Conservation (phyloP, 2,329 filamentous ascomycete genomes). For the Mycosphaerella arachidis region DNA sequence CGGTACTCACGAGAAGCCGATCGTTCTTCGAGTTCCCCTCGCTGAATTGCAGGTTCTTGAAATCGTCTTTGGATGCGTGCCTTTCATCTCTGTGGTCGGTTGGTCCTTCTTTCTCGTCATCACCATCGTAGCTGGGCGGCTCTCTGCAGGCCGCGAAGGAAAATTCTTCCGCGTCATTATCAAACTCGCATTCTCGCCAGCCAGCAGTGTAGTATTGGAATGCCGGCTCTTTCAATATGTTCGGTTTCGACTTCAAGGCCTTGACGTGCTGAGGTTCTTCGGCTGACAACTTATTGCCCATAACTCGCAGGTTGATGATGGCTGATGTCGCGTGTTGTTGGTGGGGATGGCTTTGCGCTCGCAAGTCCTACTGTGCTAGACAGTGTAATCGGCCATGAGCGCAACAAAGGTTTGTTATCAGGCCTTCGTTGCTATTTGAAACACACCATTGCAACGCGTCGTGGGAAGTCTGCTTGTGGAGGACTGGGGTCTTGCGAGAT, state of each 20-base stretch:
- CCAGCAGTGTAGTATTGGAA: constrained; percentile 5
- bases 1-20: background rate
- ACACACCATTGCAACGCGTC: background rate
- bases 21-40: background rate
- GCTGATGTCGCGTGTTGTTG: background rate
- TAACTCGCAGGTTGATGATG: background rate
- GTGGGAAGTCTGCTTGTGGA: background rate
- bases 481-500: background rate
- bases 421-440: background rate
- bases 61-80: background rate
- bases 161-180: constrained; percentile 6
- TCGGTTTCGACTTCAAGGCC: background rate
- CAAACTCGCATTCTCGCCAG: constrained; percentile 5
- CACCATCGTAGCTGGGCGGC: constrained; percentile 1
- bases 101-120: constrained; percentile 1
- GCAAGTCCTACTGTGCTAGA: background rate
- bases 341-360: background rate
- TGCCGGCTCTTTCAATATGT: constrained; percentile 3
- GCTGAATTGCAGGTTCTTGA: background rate
- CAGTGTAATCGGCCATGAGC: background rate
- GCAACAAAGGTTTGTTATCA: background rate
- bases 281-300: background rate
- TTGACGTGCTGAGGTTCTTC: background rate
- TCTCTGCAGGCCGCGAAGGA: constrained; percentile 2
- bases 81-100: background rate